Conservation (phyloP, 2,329 filamentous ascomycete genomes). For the Cytospora piceae region DNA sequence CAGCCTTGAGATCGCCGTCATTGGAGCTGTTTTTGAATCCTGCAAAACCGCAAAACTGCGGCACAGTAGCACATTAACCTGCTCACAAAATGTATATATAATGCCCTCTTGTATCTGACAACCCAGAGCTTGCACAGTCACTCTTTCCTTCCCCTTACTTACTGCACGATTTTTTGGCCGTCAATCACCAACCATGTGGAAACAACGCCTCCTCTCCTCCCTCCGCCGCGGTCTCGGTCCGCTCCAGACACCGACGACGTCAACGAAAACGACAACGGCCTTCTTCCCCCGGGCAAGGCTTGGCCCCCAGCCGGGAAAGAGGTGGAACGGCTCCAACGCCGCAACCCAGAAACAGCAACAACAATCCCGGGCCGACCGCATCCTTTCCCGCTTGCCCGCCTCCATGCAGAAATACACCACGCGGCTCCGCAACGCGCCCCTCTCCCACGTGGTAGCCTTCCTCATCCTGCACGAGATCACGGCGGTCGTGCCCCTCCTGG, state of each 20-base stretch:
- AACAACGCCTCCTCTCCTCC: constrained; percentile 9
- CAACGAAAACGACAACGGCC: background rate
- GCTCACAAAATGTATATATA: background rate
- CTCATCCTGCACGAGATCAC: constrained; percentile 91
- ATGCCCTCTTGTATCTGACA: background rate
- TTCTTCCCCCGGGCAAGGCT: background rate
- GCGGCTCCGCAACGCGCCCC: constrained; percentile 73
- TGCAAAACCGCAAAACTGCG: background rate
- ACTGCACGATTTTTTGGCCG: too few relatives aligned
- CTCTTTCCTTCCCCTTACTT: background rate
- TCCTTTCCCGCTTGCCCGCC: constrained; percentile 61
- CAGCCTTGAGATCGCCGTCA: constrained; percentile 7
- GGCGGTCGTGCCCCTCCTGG: constrained; percentile 77
- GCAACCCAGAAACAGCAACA: constrained; percentile 32
- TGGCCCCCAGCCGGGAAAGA: background rate
- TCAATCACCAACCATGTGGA: constrained; percentile 13
- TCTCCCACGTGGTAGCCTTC: constrained; percentile 84
- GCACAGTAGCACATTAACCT: constrained; percentile 1
- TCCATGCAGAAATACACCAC: constrained; percentile 71
- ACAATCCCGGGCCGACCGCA: constrained; percentile 45
- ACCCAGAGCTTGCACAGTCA: background rate
- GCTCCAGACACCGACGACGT: background rate
- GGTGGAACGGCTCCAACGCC: constrained; percentile 45
- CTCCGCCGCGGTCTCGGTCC: background rate
- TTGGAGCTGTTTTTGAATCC: constrained; percentile 5